Conservation (phyloP, 768 basidiomycete species). For the Lentinula sp. region DNA sequence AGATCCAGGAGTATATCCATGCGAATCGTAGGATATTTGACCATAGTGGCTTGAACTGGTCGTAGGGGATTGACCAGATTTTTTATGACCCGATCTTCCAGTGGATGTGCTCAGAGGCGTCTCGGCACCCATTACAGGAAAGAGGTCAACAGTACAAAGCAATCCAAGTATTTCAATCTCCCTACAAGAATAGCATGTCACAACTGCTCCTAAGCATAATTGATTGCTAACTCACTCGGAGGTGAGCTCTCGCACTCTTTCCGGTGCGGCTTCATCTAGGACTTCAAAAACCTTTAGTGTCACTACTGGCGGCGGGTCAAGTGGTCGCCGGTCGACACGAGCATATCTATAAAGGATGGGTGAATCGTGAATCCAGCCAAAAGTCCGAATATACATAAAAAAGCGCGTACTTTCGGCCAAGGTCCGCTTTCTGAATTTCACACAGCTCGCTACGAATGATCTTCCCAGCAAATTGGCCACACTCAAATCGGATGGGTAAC, state of each 20-base stretch:
- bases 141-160: slow-evolving; percentile 74
- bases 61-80: slow-evolving; percentile 7
- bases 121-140: slow-evolving; percentile 41
- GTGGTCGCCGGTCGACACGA: slow-evolving; percentile 54
- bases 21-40: background rate
- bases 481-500: slow-evolving; percentile 45
- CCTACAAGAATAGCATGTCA: slow-evolving; percentile 26
- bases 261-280: slow-evolving; percentile 28
- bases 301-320: slow-evolving; percentile 64
- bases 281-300: slow-evolving; percentile 44
- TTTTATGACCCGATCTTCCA: slow-evolving; percentile 15
- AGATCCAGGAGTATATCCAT: slow-evolving; percentile 5
- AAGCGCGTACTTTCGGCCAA: slow-evolving; percentile 53
- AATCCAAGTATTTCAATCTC: slow-evolving; percentile 59
- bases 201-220: background rate
- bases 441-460: slow-evolving; percentile 48
- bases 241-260: slow-evolving; percentile 25
- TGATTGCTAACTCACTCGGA: slow-evolving; percentile 33
- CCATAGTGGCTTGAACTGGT: background rate
- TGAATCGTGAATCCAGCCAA: slow-evolving; percentile 8
- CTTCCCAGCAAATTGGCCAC: slow-evolving; percentile 57
- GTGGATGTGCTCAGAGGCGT: slow-evolving; percentile 9
- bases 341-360: slow-evolving; percentile 39
- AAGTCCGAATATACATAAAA: background rate
- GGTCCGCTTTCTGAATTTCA: slow-evolving; percentile 60